Percentiles rank a stretch among this genome's conserved stretches.
These are phyloP conservation scores for slime mould (Dictyostelium discoideum) DNA, from an alignment of 78 protist genomes.

Conservation along the genomic window DNA sequence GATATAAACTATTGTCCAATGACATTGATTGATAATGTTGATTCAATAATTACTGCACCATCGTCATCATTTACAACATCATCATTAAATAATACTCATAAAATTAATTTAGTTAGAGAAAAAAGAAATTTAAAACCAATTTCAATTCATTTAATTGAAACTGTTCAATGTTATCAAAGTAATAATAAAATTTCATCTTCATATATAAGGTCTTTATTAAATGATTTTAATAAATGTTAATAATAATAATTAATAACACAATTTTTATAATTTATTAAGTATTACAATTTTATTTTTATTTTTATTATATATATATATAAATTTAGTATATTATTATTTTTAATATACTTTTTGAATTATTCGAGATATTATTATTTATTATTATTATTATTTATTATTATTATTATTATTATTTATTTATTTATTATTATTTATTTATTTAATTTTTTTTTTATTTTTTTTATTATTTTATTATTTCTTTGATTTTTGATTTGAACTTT, in stretches of 20 bases:
- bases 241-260: neutral
- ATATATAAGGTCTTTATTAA: neutral
- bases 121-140: constrained; percentile 2
- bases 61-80: too few species aligned
- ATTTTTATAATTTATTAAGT: neutral
- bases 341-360: neutral
- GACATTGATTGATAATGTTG: neutral
- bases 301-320: neutral
- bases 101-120: neutral
- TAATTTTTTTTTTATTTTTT: too few species aligned
- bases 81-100: neutral
- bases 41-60: neutral
- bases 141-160: neutral
- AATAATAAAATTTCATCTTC: constrained; percentile 32
- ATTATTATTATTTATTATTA: constrained; percentile 24
- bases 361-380: neutral
- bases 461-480: neutral
- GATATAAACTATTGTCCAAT: constrained; percentile 55
- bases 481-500: neutral
- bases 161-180: neutral
- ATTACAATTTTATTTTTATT: neutral
- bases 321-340: neutral
- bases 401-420: neutral
- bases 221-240: neutral
- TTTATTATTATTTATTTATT: neutral